These are phyloP conservation scores for Talaromyces amestolkiae DNA, from an alignment of 2,329 filamentous ascomycete genomes.

Conservation along the genomic window DNA sequence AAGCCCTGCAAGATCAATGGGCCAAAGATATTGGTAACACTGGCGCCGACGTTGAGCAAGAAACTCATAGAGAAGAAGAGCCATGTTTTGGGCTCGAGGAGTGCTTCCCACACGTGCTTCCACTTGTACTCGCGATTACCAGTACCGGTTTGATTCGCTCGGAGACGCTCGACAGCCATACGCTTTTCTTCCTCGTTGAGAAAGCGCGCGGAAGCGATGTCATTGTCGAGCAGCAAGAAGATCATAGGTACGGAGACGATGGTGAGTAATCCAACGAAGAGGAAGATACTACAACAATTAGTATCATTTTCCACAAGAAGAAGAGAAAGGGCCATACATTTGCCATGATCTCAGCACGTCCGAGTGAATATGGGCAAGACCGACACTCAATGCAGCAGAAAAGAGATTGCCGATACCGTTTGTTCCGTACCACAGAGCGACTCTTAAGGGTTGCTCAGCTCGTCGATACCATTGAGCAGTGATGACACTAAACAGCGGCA, in stretches of 20 bases:
- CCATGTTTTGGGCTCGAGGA: conserved; percentile 50
- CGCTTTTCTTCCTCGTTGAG: conserved; percentile 47
- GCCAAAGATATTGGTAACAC: conserved; percentile 64
- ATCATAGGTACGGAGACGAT: conserved; percentile 57
- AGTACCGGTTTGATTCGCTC: conserved; percentile 51
- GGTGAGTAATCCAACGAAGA: conserved; percentile 62
- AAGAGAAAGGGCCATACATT: conserved; percentile 36
- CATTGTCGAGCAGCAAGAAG: conserved; percentile 59
- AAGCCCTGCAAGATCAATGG: conserved; percentile 62
- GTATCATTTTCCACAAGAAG: background rate
- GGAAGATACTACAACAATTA: conserved; percentile 50
- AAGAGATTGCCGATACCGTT: conserved; percentile 59
- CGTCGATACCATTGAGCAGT: conserved; percentile 49
- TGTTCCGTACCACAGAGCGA: conserved; percentile 66
- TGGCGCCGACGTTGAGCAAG: conserved; percentile 63
- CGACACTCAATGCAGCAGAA: conserved; percentile 57
- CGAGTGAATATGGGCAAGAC: conserved; percentile 54
- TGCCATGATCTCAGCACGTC: conserved; percentile 49
- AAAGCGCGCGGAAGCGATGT: conserved; percentile 53
- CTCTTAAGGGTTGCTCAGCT: conserved; percentile 61
- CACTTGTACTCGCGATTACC: conserved; percentile 48
- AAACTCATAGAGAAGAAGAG: conserved; percentile 62
- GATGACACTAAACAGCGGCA: conserved; percentile 47
- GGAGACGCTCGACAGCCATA: conserved; percentile 50
- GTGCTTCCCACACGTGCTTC: conserved; percentile 43